These are phyloP conservation scores for Xylaria nigripes DNA, from an alignment of 495 filamentous ascomycete species.

Conservation along the genomic window DNA sequence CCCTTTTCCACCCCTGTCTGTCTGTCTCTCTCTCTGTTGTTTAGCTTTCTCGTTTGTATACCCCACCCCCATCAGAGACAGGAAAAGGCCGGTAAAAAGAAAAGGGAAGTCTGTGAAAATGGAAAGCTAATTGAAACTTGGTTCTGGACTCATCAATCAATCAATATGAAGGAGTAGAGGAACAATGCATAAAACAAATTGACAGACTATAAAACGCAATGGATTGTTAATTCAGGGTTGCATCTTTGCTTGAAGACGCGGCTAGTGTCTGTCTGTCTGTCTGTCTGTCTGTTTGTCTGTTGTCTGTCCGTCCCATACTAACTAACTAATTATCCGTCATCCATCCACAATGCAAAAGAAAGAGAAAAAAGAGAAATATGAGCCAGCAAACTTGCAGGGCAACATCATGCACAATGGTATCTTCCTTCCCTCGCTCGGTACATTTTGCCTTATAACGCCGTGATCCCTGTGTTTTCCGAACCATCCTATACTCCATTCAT, in stretches of 20 bases:
- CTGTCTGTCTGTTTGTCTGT: neutral
- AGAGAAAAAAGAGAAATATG: neutral
- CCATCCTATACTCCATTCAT: neutral
- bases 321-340: neutral
- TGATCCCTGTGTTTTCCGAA: neutral
- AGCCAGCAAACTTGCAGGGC: neutral
- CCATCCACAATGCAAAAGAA: neutral
- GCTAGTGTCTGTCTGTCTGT: too few species aligned
- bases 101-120: neutral
- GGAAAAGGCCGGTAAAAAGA: conserved; percentile 1
- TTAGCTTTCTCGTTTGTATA: conserved; percentile 7
- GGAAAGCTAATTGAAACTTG: neutral
- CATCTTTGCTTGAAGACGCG: too few species aligned
- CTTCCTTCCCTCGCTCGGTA: neutral
- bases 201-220: neutral
- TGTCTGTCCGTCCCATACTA: too few species aligned
- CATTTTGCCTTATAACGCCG: neutral
- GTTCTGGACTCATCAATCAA: neutral
- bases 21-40: neutral
- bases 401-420: neutral
- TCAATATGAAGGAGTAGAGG: neutral
- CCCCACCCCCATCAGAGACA: neutral
- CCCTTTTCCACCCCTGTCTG: neutral
- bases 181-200: neutral
- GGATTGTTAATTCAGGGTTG: neutral